phyloP scores from a whole-genome alignment of 768 basidiomycete species.

The Collybiopsis luxurians region DNA sequence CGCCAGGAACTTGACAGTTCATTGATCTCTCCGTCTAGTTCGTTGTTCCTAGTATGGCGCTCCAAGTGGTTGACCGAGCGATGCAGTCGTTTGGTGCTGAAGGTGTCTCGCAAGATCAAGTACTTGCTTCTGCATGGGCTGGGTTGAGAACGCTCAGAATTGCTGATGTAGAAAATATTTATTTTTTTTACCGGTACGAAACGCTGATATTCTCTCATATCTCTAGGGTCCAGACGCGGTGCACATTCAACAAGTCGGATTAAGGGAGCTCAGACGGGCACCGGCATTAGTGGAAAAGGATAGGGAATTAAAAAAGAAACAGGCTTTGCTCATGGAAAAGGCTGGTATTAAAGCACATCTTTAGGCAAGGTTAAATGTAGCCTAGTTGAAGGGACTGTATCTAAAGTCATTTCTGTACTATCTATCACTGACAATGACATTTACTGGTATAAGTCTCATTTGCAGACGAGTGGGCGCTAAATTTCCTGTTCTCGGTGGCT shows the following conservation, averaged over 20 bases:
- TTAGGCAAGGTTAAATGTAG: conserved; percentile 21
- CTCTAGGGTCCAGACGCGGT: conserved; percentile 42
- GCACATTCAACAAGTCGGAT: conserved; percentile 94
- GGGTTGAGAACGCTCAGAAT: conserved; percentile 83
- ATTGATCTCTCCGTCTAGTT: conserved; percentile 52
- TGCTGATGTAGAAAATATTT: conserved; percentile 57
- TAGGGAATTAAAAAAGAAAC: conserved; percentile 58
- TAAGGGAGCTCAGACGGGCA: conserved; percentile 81
- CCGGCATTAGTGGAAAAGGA: conserved; percentile 54
- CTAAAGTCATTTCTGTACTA: too few species aligned
- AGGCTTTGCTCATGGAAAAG: conserved; percentile 48
- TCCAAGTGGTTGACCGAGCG: conserved; percentile 87
- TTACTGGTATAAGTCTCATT: too few species aligned
- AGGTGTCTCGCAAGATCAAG: conserved; percentile 87
- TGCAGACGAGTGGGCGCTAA: too few species aligned
- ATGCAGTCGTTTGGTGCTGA: conserved; percentile 98
- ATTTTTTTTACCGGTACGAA: neutral
- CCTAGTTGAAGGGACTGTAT: neutral
- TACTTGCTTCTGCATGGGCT: conserved; percentile 76
- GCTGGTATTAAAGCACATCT: conserved; percentile 60
- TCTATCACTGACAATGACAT: too few species aligned
- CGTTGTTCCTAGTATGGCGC: conserved; percentile 89
- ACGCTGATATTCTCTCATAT: conserved; percentile 14
- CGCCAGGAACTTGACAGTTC: neutral
- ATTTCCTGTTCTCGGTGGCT: conserved; percentile 2